Evolutionary conservation across 768 basidiomycete species (phyloP).

Genomic region (Amanita subjunquillea): DNA sequence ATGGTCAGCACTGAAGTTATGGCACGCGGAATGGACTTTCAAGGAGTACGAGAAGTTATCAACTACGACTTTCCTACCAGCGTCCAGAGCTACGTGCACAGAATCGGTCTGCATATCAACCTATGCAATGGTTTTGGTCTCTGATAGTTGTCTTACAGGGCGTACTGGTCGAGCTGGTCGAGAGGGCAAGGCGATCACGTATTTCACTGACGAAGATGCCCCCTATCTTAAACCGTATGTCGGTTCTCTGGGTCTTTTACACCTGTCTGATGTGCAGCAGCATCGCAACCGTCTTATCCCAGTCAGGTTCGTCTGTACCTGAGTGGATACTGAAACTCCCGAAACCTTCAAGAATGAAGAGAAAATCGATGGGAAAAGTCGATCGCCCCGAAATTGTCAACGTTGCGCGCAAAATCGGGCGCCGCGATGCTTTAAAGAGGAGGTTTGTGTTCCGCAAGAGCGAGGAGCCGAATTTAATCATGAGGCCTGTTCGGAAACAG

Average conservation of each 20-base stretch:
- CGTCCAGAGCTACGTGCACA: constrained; percentile 91
- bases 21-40: constrained; percentile 98
- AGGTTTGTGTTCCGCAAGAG: constrained; percentile 28
- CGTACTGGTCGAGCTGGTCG: constrained; percentile 92
- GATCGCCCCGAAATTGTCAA: constrained; percentile 74
- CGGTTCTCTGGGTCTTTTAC: neutral
- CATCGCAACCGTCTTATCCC: constrained; percentile 90
- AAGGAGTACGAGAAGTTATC: constrained; percentile 86
- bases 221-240: constrained; percentile 83
- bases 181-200: constrained; percentile 89
- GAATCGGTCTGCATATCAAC: constrained; percentile 55
- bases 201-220: constrained; percentile 90
- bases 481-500: constrained; percentile 23
- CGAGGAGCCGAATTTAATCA: neutral
- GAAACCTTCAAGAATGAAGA: constrained; percentile 85
- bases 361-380: constrained; percentile 74
- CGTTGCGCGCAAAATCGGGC: constrained; percentile 56
- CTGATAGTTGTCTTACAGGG: constrained; percentile 31
- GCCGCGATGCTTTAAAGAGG: constrained; percentile 63
- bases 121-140: neutral
- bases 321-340: constrained; percentile 95
- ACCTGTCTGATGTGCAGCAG: constrained; percentile 24
- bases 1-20: constrained; percentile 96
- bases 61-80: constrained; percentile 97
- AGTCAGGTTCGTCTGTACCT: constrained; percentile 85